Evolutionary conservation across 2,329 filamentous ascomycete species (phyloP).

Genomic region (Colletotrichum noveboracense): DNA sequence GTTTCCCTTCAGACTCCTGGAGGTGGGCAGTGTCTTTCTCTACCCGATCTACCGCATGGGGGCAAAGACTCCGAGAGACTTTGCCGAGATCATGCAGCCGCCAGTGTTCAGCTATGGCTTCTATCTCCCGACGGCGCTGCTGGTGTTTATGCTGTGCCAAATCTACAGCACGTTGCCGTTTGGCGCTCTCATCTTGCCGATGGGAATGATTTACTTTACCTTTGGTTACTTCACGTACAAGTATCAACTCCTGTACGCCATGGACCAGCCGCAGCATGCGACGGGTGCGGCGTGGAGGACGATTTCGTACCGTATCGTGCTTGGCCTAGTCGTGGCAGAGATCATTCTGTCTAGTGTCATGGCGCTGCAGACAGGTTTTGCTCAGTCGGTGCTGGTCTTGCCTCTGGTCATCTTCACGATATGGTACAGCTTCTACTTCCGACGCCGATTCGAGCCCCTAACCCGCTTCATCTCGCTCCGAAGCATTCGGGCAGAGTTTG

Average conservation of each 20-base stretch:
- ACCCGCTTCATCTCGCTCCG: constrained; percentile 92
- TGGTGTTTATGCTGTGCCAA: constrained; percentile 93
- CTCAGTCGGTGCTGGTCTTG: constrained; percentile 72
- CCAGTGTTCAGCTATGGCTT: constrained; percentile 95
- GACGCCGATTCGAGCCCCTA: constrained; percentile 81
- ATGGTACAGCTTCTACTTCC: constrained; percentile 89
- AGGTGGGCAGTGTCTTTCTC: constrained; percentile 84
- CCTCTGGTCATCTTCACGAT: constrained; percentile 82
- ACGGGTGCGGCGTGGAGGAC: constrained; percentile 96
- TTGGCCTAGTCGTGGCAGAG: constrained; percentile 89
- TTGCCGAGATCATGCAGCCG: constrained; percentile 80
- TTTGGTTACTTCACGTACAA: constrained; percentile 92
- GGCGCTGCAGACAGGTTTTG: constrained; percentile 74
- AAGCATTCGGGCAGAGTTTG: constrained; percentile 70
- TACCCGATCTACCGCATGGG: constrained; percentile 81
- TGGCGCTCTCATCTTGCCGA: constrained; percentile 81
- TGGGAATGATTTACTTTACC: constrained; percentile 82
- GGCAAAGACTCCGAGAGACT: constrained; percentile 89
- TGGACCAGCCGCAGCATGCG: constrained; percentile 95
- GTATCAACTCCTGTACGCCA: constrained; percentile 96
- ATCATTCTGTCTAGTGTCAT: constrained; percentile 89
- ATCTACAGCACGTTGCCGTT: constrained; percentile 88
- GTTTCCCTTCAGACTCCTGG: constrained; percentile 88
- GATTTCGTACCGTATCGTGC: constrained; percentile 89
- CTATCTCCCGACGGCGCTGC: constrained; percentile 88